phyloP scores from a whole-genome alignment of 2,329 filamentous ascomycete genomes.

The Pseudogymnoascus sp. region DNA sequence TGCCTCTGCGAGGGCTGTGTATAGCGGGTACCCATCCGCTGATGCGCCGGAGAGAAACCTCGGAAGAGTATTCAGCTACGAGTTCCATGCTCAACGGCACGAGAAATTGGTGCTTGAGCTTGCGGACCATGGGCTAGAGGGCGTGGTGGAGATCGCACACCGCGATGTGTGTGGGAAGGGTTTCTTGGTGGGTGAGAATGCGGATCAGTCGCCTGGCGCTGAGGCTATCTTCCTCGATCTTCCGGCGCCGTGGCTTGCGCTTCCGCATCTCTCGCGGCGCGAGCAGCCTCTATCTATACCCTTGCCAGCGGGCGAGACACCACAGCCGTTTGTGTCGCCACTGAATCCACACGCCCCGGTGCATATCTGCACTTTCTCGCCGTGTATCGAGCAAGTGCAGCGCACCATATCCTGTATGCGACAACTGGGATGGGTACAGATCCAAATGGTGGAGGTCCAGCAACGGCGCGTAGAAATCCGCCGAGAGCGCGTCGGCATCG shows the following conservation, averaged over 20 bases:
- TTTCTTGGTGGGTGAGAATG: conserved; percentile 51
- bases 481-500: conserved; percentile 72
- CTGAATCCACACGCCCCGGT: conserved; percentile 67
- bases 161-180: conserved; percentile 73
- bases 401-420: conserved; percentile 77
- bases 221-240: conserved; percentile 73
- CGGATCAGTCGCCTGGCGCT: conserved; percentile 49
- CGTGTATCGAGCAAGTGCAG: conserved; percentile 93
- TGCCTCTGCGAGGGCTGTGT: conserved; percentile 68
- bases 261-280: conserved; percentile 65
- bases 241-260: conserved; percentile 73
- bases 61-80: conserved; percentile 75
- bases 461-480: conserved; percentile 75
- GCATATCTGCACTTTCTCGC: conserved; percentile 89
- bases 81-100: conserved; percentile 70
- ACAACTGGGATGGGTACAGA: conserved; percentile 79
- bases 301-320: conserved; percentile 12
- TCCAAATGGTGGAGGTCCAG: conserved; percentile 85
- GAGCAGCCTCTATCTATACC: conserved; percentile 27
- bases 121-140: conserved; percentile 57
- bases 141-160: conserved; percentile 66
- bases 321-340: conserved; percentile 47
- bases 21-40: conserved; percentile 57
- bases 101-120: conserved; percentile 65
- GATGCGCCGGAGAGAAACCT: conserved; percentile 35